Percentiles rank a stretch among this genome's conserved stretches.
These are phyloP conservation scores for Madurella mycetomatis DNA, from an alignment of 2,329 filamentous ascomycete species.

Conservation along the genomic window DNA sequence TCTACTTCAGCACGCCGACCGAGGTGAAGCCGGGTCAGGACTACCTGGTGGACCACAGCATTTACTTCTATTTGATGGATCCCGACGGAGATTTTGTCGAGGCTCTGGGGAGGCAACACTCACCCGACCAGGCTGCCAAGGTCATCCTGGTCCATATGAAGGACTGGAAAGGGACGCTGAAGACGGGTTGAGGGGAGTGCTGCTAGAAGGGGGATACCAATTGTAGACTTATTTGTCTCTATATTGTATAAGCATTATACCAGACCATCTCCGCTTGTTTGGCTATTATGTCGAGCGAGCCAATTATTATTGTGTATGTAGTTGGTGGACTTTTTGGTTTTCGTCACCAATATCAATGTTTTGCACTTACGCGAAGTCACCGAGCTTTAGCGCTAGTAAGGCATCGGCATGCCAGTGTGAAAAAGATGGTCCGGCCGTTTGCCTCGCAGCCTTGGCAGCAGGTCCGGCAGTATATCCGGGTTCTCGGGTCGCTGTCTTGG, in stretches of 20 bases:
- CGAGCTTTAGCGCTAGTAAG: too few species aligned
- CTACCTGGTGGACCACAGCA: conserved; percentile 97
- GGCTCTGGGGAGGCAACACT: conserved; percentile 91
- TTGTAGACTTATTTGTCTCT: not conserved
- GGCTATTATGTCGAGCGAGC: not conserved
- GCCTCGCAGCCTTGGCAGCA: too few species aligned
- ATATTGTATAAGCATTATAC: not conserved
- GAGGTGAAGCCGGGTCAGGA: conserved; percentile 90
- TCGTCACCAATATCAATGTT: too few species aligned
- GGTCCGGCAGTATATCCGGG: too few species aligned
- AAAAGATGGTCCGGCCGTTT: too few species aligned
- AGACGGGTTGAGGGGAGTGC: conserved; percentile 19
- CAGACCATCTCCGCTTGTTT: not conserved
- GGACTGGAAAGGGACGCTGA: conserved; percentile 42
- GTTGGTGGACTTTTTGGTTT: too few species aligned
- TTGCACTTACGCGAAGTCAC: too few species aligned
- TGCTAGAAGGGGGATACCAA: not conserved
- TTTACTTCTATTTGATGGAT: conserved; percentile 99
- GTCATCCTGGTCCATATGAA: conserved; percentile 83
- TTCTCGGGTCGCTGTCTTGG: too few species aligned
- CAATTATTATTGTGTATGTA: too few species aligned
- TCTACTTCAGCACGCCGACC: conserved; percentile 92
- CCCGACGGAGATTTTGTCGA: conserved; percentile 98
- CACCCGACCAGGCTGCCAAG: conserved; percentile 76
- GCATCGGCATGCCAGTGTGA: too few species aligned